phyloP scores from a whole-genome alignment of 352 stramenopile genomes.

The Phytophthora chlamydospora region DNA sequence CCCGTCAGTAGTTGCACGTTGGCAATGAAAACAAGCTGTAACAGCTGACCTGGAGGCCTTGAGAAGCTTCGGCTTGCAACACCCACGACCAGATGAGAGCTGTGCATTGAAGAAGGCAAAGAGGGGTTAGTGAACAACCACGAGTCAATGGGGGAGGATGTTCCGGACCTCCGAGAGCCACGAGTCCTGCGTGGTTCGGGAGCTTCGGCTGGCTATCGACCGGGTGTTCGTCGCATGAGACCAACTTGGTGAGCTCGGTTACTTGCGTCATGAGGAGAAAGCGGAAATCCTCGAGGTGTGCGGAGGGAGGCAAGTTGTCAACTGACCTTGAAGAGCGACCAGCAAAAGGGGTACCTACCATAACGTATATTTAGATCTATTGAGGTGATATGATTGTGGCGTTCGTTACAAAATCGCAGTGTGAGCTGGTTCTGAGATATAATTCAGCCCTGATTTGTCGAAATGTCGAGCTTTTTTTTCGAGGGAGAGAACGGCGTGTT shows the following conservation, averaged over 20 bases:
- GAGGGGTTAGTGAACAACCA: slow-evolving; percentile 3
- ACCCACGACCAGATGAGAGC: slow-evolving; percentile 42
- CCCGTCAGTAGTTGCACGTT: background rate
- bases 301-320: no score
- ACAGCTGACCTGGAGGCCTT: slow-evolving; percentile 33
- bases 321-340: no score
- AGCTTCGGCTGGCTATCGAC: background rate
- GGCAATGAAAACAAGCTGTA: background rate
- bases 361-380: no score
- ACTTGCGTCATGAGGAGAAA: slow-evolving; percentile 1
- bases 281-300: no score
- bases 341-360: no score
- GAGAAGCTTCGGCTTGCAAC: slow-evolving; percentile 37
- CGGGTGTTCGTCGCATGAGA: slow-evolving; percentile 1
- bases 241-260: slow-evolving; percentile 17
- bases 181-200: slow-evolving; percentile 15
- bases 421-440: no score
- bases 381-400: no score
- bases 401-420: no score
- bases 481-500: no score
- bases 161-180: slow-evolving; percentile 19
- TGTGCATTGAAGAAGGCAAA: background rate
- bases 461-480: no score
- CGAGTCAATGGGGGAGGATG: slow-evolving; percentile 4
- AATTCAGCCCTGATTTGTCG: no score